Conservation (phyloP, 441 rosid genomes). For the Populus hybrid region DNA sequence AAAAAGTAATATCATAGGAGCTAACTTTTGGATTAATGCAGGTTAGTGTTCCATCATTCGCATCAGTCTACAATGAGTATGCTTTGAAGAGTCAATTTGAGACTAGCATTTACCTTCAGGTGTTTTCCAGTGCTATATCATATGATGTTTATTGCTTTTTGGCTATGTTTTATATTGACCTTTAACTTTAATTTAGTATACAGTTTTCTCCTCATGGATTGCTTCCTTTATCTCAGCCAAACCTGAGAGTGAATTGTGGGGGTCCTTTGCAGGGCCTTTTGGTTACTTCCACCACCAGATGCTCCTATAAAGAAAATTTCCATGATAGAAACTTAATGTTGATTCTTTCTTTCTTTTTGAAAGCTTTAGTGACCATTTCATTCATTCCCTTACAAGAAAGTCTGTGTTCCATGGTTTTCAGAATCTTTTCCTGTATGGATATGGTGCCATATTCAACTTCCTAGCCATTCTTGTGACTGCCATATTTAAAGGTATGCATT, state of each 20-base stretch:
- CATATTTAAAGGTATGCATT: conserved; percentile 64
- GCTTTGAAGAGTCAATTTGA: conserved; percentile 97
- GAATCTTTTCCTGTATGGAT: conserved; percentile 93
- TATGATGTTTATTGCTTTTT: background rate
- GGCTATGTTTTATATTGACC: background rate
- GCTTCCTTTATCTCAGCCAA: conserved; percentile 6
- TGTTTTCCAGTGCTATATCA: conserved; percentile 15
- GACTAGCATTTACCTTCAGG: conserved; percentile 99
- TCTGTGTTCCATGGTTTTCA: conserved; percentile 30
- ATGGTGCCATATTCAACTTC: conserved; percentile 98
- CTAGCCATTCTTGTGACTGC: conserved; percentile 69
- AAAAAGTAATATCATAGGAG: conserved; percentile 5
- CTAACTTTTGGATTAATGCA: conserved; percentile 35
- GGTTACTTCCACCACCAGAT: background rate
- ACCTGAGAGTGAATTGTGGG: background rate
- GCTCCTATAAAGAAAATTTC: background rate
- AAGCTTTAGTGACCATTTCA: no score
- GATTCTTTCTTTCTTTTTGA: conserved; percentile 10
- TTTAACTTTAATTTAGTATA: background rate
- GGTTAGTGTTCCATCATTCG: conserved; percentile 95
- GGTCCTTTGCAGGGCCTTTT: background rate
- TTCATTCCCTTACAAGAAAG: background rate
- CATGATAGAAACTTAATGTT: background rate
- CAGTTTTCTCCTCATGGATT: background rate
- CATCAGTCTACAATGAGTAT: conserved; percentile 95